Evolutionary conservation across 345 rosid species (phyloP), one percentile per base, ranked within the genome.

Genomic region (Gossypium longicalyx): DNA sequence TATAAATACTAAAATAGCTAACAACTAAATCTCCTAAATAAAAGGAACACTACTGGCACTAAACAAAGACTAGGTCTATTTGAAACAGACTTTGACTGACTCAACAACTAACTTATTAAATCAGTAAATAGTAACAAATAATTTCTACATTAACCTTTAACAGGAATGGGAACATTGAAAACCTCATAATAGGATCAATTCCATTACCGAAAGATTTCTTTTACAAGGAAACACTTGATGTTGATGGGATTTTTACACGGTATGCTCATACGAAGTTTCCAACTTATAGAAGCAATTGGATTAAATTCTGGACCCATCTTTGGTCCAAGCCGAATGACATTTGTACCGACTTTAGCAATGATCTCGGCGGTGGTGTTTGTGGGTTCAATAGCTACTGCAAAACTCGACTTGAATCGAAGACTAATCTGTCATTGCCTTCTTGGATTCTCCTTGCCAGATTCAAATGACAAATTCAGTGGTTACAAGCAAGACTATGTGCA

Each of bases 341-440:
- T 10, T 82, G 85, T 56, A 8, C 61, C 9, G 38, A 29, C 22
- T 48, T 44, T 1, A 25, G 2, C 4, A 3, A 17, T 1, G 19
- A 65, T 0, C 20, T 49, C 0, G 76, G 82, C 4, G 25, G 75
- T 1, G 82, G 84, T 12, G 22, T 72, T 9, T 76, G 84, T 44
- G 82, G 84, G 25, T 82, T 62, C 56, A 82, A 82, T 66, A 79
- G 78, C 73, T 62, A 67, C 70, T 78, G 82, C 64, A 25, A 4
- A 13, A 22, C 19, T 58, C 9, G 17, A 44, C 22, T 12, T 11
- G 9, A 70, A 64, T 17, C 60, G 53, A 38, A 78, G 73, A 73
- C 80, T 77, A 4, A 17, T 0, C 6, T 82, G 76, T 70, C n/a
- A 58, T 11, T 82, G 80, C 71, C 80, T 75, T 27, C 80, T 76